Percentiles rank a stretch among this genome's conserved stretches.
Evolutionary conservation across 306 rosid species (phyloP).

Genomic region (Fragaria iinumae): DNA sequence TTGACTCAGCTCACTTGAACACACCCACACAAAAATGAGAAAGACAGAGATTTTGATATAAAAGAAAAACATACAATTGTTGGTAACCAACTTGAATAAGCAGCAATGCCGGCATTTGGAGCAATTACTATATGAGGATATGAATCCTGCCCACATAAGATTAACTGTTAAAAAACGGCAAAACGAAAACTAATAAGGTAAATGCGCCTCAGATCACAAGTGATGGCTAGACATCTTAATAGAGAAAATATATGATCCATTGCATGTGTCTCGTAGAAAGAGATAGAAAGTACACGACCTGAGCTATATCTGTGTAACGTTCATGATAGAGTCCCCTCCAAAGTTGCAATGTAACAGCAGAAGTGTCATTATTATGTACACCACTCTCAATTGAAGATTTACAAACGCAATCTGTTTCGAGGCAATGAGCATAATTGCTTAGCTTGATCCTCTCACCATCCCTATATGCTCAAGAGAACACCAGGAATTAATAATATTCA

Average conservation of each 20-base stretch:
- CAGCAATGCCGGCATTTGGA: conserved; percentile 89
- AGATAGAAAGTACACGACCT: conserved; percentile 41
- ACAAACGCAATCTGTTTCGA: conserved; percentile 57
- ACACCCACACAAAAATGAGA: background rate
- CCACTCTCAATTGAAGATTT: conserved; percentile 45
- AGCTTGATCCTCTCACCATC: conserved; percentile 67
- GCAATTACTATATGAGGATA: conserved; percentile 72
- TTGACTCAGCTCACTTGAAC: background rate
- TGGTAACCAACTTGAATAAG: conserved; percentile 87
- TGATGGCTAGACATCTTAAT: background rate
- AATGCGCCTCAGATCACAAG: background rate
- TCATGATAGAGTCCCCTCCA: conserved; percentile 81
- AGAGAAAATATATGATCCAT: conserved; percentile 5
- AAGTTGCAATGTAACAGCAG: conserved; percentile 60
- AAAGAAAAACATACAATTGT: conserved; percentile 53
- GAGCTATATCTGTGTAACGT: conserved; percentile 52
- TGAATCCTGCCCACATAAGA: conserved; percentile 42
- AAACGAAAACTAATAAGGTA: background rate
- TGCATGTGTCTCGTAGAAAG: background rate
- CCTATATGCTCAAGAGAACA: conserved; percentile 46
- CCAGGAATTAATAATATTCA: background rate
- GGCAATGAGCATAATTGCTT: conserved; percentile 51
- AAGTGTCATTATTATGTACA: conserved; percentile 24
- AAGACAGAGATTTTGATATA: background rate
- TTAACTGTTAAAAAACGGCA: conserved; percentile 13